Evolutionary conservation across 176 grass and related monocot species (phyloP), one percentile per base, ranked within the genome.

Genomic region (Saccharum officinarum): DNA sequence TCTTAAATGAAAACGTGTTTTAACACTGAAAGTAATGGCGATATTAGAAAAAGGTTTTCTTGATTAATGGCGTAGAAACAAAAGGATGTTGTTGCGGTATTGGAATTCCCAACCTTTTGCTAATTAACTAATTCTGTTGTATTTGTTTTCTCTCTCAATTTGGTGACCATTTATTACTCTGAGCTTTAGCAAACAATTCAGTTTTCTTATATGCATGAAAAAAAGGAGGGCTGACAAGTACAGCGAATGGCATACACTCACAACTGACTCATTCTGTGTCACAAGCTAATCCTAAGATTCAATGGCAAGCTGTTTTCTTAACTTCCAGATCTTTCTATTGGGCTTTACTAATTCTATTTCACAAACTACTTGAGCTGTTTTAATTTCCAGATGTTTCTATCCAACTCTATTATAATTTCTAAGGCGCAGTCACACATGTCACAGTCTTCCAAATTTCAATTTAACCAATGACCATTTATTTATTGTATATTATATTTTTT

Each of bases 81-180:
- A 59, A 59, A 10, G 55, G 18, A 57, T 16, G 3, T 13, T 85
- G 7, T 23, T 20, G 0, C 12, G 8, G 65, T 54, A 71, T 82
- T 4, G 40, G 18, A 82, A 82, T 75, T 42, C 5, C 4, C 2
- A 33, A n/a, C 61, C 16, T 62, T 63, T 64, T 76, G 25, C 26
- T 22, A 82, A 82, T 59, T 69, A 37, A 23, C 39, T 0, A 6
- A 4, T 71, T 62, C 1, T 59, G n/a, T 59, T 82, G 4, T 59
- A 37, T 49, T 73, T 52, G 6, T n/a, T 52, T 39, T 49, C 68
- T 80, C 17, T 42, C 40, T 60, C 13, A 80, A 85, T 81, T 61
- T 55, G 3, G 2, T 0, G 14, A 52, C 1, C 3, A 3, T 72
- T 67, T 37, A 18, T 82, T 77, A 57, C 3, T 69, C 20, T 59